These are phyloP conservation scores for Calonectria montana DNA, from an alignment of 2,329 filamentous ascomycete species.

Conservation along the genomic window DNA sequence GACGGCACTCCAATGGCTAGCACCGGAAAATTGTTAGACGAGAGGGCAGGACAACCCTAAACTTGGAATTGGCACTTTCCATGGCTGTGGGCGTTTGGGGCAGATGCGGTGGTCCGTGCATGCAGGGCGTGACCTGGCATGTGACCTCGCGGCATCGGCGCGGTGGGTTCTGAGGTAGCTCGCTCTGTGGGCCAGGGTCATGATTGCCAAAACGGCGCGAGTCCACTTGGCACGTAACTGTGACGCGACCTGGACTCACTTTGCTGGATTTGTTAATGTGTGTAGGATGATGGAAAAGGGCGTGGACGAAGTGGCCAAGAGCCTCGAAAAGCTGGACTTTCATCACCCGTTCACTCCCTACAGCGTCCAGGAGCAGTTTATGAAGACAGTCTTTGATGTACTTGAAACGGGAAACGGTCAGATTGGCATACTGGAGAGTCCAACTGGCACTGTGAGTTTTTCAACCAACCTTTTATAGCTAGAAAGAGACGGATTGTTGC, in stretches of 20 bases:
- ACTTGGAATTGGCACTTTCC: conserved; percentile 3
- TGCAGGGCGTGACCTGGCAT: conserved; percentile 35
- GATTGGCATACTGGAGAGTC: conserved; percentile 90
- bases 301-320: conserved; percentile 31
- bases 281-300: conserved; percentile 33
- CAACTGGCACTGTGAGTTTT: conserved; percentile 77
- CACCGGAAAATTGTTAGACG: conserved; percentile 51
- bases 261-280: neutral
- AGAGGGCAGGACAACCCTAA: conserved; percentile 58
- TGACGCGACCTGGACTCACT: neutral
- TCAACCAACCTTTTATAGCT: neutral
- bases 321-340: conserved; percentile 67
- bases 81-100: neutral
- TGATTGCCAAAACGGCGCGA: conserved; percentile 14
- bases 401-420: conserved; percentile 78
- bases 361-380: conserved; percentile 87
- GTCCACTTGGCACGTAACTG: conserved; percentile 9
- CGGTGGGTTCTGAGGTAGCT: conserved; percentile 34
- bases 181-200: conserved; percentile 29
- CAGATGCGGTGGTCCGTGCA: conserved; percentile 7
- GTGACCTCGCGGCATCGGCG: conserved; percentile 43
- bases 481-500: neutral
- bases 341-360: conserved; percentile 91
- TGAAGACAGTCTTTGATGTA: conserved; percentile 83
- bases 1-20: conserved; percentile 44